Conservation (phyloP, 305 asterid genomes). For the Plantago coronopus region DNA sequence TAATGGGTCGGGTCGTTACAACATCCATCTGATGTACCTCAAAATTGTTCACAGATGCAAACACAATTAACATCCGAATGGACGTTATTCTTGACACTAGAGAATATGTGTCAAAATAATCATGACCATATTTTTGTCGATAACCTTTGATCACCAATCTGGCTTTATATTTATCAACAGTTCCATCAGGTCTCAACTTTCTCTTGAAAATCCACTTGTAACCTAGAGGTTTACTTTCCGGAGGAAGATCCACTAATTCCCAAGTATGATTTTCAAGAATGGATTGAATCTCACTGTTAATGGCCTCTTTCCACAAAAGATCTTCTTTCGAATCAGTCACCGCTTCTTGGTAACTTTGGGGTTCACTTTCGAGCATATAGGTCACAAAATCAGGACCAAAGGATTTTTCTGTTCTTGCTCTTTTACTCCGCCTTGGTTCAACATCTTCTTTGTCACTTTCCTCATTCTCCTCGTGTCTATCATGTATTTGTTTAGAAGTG, state of each 20-base stretch:
- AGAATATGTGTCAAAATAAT: no score
- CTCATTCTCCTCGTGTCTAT: neutral
- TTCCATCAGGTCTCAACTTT: neutral
- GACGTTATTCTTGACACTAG: no score
- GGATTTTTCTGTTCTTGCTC: no score
- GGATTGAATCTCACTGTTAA: neutral
- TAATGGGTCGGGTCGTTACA: no score
- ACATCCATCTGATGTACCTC: neutral
- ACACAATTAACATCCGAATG: no score
- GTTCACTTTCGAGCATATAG: constrained; percentile 1
- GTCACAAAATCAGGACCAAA: neutral
- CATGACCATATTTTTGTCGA: neutral
- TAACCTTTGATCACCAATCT: neutral
- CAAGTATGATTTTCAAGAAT: neutral
- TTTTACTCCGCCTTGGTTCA: neutral
- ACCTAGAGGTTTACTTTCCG: neutral
- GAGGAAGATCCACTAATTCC: neutral
- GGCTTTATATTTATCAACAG: no score
- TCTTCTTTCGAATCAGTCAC: neutral
- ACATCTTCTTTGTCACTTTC: neutral
- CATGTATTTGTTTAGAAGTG: neutral
- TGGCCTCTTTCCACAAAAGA: neutral
- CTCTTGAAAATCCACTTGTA: neutral
- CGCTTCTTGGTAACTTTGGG: neutral
- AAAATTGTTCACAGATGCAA: no score